phyloP scores from a whole-genome alignment of 306 rosid species.

The Coriaria nepalensis region DNA sequence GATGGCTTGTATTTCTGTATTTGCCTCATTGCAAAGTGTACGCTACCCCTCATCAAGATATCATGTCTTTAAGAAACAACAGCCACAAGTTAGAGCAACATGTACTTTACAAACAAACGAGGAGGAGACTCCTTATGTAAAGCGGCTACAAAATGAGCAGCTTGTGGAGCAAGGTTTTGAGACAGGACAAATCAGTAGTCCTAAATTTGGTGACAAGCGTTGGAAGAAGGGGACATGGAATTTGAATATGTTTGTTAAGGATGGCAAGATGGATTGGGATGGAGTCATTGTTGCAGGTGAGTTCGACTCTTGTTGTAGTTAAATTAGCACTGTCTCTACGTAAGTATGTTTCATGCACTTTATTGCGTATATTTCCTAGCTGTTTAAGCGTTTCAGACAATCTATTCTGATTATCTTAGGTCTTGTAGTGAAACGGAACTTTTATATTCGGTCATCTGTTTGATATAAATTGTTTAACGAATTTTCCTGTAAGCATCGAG shows the following conservation, averaged over 20 bases:
- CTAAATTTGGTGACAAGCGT: slow-evolving; percentile 12
- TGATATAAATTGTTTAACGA: too few species aligned
- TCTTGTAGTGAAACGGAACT: too few species aligned
- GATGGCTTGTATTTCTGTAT: slow-evolving; percentile 32
- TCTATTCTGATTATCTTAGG: too few species aligned
- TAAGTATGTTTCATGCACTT: too few species aligned
- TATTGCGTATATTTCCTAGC: too few species aligned
- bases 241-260: slow-evolving; percentile 27
- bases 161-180: background rate
- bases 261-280: slow-evolving; percentile 33
- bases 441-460: too few species aligned
- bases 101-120: slow-evolving; percentile 15
- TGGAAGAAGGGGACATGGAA: slow-evolving; percentile 45
- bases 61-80: slow-evolving; percentile 21
- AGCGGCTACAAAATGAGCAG: too few species aligned
- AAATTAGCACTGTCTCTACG: too few species aligned
- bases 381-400: too few species aligned
- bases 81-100: slow-evolving; percentile 6
- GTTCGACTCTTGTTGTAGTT: background rate
- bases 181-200: background rate
- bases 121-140: background rate
- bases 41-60: slow-evolving; percentile 19
- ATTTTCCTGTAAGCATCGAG: too few species aligned
- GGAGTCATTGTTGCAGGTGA: slow-evolving; percentile 29
- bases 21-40: slow-evolving; percentile 21